Conservation (phyloP, 2,329 filamentous ascomycete species). For the Paradendryphiella salina region DNA sequence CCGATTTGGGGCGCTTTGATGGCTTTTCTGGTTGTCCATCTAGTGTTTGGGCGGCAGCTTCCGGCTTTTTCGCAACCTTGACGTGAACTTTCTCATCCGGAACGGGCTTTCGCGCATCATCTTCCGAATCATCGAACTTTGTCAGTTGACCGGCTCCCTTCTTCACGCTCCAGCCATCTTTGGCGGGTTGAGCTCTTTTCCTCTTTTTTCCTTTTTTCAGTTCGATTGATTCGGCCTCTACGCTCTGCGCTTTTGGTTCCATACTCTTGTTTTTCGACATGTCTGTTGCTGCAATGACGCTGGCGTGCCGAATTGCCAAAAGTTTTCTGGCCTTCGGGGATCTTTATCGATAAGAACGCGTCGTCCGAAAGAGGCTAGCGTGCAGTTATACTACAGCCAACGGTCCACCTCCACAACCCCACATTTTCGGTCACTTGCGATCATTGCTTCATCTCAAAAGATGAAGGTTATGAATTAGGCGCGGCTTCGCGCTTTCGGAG, state of each 20-base stretch:
- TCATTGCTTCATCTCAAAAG: neutral
- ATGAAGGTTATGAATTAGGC: neutral
- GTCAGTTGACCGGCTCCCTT: constrained; percentile 25
- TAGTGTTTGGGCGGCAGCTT: neutral
- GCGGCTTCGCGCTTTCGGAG: constrained; percentile 10
- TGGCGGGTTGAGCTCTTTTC: constrained; percentile 30
- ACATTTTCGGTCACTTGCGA: neutral
- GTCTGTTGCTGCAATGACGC: constrained; percentile 1
- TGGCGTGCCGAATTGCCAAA: constrained; percentile 6
- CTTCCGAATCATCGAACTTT: constrained; percentile 20
- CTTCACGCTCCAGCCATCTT: constrained; percentile 6
- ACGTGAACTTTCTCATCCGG: neutral
- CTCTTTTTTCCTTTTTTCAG: constrained; percentile 39
- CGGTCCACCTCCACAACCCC: constrained; percentile 1
- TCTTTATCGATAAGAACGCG: constrained; percentile 33
- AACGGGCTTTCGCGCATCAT: constrained; percentile 3
- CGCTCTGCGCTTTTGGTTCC: neutral
- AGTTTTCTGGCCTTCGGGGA: constrained; percentile 24
- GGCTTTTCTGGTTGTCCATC: neutral
- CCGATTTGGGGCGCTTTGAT: constrained; percentile 7
- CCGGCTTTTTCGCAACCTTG: neutral
- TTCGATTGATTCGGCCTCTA: neutral
- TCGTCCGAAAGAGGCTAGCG: constrained; percentile 2
- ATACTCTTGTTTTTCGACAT: constrained; percentile 25
- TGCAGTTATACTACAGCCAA: neutral